Base-by-base conservation (phyloP, 176 grass and related monocot genomes). In the Dendrocalamus sinicus region DNA sequence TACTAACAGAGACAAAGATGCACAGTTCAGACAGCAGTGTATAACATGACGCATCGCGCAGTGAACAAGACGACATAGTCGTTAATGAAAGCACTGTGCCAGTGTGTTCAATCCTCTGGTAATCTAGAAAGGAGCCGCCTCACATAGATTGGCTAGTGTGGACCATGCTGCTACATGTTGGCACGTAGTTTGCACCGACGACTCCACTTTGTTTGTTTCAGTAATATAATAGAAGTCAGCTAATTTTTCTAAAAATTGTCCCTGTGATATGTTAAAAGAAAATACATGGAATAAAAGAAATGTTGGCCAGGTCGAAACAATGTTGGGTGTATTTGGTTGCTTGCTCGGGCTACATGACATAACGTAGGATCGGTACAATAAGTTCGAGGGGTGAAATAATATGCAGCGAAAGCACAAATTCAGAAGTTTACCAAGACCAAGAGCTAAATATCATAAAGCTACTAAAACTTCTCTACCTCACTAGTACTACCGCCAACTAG, bases 31-130 rank as follows among this genome's bases (percentile, higher is more conserved):
- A 6, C 17, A 80, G 10, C 78, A 52, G 62, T n/a, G 60, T 20
- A 17, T 22, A 37, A 41, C 30, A 70, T 28, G 48, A 55, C 32
- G 48, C 20, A 7, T 70, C 17, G 28, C 26, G 54, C 75, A 26
- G 32, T 44, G 37, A 61, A 70, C 8, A 54, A 58, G 65, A 69
- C 80, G 80, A 45, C 67, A 82, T 12, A 9, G 51, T 1, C 68
- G n/a, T 82, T 30, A 82, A 58, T 45, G 80, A 71, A 8, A 55
- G 8, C 8, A 71, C 80, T 30, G 50, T 81, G 50, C 32, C 50
- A 9, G 32, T n/a, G 30, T 14, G 32, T 40, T n/a, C 12, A 16
- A n/a, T 26, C n/a, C 59, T 13, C 4, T 26, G 58, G 10, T 24
- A 61, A n/a, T 61, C n/a, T 12, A 61, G n/a, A 26, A 62, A 26